Evolutionary conservation across 208 protist species (phyloP).

Genomic region (Leishmania turanica): DNA sequence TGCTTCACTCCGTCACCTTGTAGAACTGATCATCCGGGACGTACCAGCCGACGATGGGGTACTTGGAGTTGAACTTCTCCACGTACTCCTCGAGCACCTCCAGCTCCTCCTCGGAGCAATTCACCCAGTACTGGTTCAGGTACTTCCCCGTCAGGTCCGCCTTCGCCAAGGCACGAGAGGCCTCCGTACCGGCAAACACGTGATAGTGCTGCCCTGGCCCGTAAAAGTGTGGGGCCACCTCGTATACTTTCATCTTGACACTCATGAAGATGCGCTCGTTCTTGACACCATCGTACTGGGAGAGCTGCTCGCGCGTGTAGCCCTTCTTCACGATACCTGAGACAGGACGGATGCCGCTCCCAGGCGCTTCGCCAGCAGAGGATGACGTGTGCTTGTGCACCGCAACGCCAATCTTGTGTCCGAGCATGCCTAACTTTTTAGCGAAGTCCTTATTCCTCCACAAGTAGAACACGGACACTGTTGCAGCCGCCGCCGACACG

Average conservation of each 20-base stretch:
- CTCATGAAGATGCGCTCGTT: conserved; percentile 69
- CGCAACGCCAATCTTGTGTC: conserved; percentile 11
- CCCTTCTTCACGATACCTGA: conserved; percentile 38
- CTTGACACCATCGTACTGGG: conserved; percentile 69
- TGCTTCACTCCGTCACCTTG: conserved; percentile 31
- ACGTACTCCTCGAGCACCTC: conserved; percentile 72
- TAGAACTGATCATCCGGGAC: conserved; percentile 70
- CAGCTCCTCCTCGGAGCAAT: conserved; percentile 71
- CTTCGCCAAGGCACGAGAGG: conserved; percentile 67
- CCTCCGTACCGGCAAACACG: conserved; percentile 81
- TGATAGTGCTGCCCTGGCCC: conserved; percentile 79
- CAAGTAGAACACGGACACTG: conserved; percentile 23
- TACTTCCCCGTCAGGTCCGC: conserved; percentile 57
- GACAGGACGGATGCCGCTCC: conserved; percentile 62
- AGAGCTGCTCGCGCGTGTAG: conserved; percentile 74
- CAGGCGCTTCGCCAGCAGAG: neutral
- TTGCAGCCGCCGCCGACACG: conserved; percentile 19
- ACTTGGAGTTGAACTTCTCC: conserved; percentile 75
- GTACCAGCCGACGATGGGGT: conserved; percentile 86
- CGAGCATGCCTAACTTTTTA: conserved; percentile 26
- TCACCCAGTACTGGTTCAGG: conserved; percentile 78
- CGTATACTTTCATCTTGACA: conserved; percentile 84
- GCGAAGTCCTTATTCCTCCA: conserved; percentile 32
- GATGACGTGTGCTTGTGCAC: conserved; percentile 7
- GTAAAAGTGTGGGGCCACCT: conserved; percentile 87